A percentile compares a stretch with the other conserved stretches of the same genome.
phyloP scores from a whole-genome alignment of 75 land plant genomes.

The Adiantum capillusveneris region DNA sequence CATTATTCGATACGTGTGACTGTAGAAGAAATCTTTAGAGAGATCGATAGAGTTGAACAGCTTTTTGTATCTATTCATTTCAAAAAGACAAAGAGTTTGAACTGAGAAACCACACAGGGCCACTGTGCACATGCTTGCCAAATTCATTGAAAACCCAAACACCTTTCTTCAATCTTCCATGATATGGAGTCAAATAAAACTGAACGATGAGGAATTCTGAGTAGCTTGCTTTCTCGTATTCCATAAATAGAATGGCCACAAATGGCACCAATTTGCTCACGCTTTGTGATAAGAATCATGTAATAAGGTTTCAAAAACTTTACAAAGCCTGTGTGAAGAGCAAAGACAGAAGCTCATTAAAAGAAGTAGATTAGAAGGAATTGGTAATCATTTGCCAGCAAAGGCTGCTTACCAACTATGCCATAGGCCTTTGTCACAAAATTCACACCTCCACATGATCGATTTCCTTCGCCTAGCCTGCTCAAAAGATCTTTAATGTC shows the following conservation, averaged over 20 bases:
- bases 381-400: too few relatives aligned
- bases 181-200: constrained; percentile 29
- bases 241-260: constrained; percentile 60
- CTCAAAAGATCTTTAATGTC: constrained; percentile 50
- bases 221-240: constrained; percentile 42
- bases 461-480: constrained; percentile 69
- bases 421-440: constrained; percentile 86
- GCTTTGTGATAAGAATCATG: constrained; percentile 68
- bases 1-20: constrained; percentile 78
- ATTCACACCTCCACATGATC: constrained; percentile 66
- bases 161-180: constrained; percentile 69
- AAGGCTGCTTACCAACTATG: constrained; percentile 48
- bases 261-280: constrained; percentile 55
- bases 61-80: constrained; percentile 59
- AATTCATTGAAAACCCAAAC: too few relatives aligned
- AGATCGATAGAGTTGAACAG: constrained; percentile 67
- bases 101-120: too few relatives aligned
- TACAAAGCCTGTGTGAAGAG: constrained; percentile 48
- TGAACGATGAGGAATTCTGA: constrained; percentile 49
- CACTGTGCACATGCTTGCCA: too few relatives aligned
- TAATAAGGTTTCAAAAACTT: constrained; percentile 77
- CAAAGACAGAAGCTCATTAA: not conserved
- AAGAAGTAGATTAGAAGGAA: too few relatives aligned
- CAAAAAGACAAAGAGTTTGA: not conserved
- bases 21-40: constrained; percentile 83